Evolutionary conservation across 768 basidiomycete genomes (phyloP).

Genomic region (Tulasnella calospora): DNA sequence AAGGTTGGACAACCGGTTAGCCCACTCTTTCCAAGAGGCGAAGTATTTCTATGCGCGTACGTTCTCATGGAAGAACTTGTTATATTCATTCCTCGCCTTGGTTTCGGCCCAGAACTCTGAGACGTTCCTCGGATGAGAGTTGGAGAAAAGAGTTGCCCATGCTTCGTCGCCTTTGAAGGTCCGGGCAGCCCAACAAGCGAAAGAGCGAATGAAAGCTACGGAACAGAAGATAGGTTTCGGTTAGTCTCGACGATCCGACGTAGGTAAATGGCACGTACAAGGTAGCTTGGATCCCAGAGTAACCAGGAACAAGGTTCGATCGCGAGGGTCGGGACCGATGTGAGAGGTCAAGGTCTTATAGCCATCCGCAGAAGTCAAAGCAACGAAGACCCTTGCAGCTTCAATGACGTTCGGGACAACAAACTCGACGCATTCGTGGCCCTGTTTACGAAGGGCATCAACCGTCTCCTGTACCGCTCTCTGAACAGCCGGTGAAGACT

Average conservation of each 20-base stretch:
- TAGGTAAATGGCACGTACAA: neutral
- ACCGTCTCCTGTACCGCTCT: slow-evolving; percentile 73
- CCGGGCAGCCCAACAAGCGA: neutral
- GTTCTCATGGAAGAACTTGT: slow-evolving; percentile 26
- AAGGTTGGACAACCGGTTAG: too few species aligned
- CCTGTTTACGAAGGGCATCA: slow-evolving; percentile 55
- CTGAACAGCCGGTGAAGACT: slow-evolving; percentile 63
- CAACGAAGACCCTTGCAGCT: slow-evolving; percentile 58
- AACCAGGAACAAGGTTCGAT: slow-evolving; percentile 36
- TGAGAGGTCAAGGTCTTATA: slow-evolving; percentile 64
- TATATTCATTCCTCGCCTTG: slow-evolving; percentile 23
- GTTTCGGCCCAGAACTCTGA: slow-evolving; percentile 30
- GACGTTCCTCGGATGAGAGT: slow-evolving; percentile 28
- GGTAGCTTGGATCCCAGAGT: slow-evolving; percentile 36
- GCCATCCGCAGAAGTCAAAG: slow-evolving; percentile 64
- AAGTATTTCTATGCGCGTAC: neutral
- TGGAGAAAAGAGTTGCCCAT: slow-evolving; percentile 32
- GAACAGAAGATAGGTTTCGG: slow-evolving; percentile 35
- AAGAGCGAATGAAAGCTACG: slow-evolving; percentile 8
- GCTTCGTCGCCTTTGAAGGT: slow-evolving; percentile 32
- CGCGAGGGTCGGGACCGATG: slow-evolving; percentile 60
- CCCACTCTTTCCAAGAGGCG: too few species aligned
- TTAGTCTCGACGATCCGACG: neutral
- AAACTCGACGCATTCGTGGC: slow-evolving; percentile 78
- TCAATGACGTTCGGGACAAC: slow-evolving; percentile 45